Evolutionary conservation across 108 stramenopile genomes (phyloP).

Genomic region (Parietichytrium sp.): DNA sequence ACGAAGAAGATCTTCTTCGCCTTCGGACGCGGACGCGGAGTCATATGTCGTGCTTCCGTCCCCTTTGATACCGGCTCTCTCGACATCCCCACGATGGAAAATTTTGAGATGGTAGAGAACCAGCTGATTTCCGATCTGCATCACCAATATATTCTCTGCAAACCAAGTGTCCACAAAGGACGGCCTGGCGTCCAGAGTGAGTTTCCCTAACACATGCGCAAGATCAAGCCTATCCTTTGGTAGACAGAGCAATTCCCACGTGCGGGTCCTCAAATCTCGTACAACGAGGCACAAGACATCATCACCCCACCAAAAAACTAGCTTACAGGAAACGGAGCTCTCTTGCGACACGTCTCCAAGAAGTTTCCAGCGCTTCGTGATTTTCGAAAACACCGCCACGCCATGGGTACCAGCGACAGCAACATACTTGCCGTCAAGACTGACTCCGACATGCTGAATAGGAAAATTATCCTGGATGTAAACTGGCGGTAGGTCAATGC

Average conservation of each 20-base stretch:
- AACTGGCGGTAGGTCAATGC: background rate
- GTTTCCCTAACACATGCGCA: background rate
- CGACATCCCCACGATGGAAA: background rate
- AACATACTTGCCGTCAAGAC: background rate
- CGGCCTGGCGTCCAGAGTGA: background rate
- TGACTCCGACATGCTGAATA: background rate
- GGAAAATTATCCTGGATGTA: constrained; percentile 1
- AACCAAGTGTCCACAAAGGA: background rate
- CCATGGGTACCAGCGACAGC: background rate
- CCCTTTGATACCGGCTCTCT: background rate
- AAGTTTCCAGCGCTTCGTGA: background rate
- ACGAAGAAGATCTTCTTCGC: constrained; percentile 38
- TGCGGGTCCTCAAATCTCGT: background rate
- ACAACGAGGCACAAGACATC: background rate
- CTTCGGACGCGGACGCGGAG: background rate
- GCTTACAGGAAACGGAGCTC: background rate
- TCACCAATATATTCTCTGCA: background rate
- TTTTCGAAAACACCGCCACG: constrained; percentile 13
- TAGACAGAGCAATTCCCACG: background rate
- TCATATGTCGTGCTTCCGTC: no score
- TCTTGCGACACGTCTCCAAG: background rate
- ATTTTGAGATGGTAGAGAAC: background rate
- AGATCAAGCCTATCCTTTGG: background rate
- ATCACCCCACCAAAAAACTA: constrained; percentile 14
- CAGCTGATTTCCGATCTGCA: constrained; percentile 14